Conservation (phyloP, 108 stramenopile species). For the Parmales sp. region DNA sequence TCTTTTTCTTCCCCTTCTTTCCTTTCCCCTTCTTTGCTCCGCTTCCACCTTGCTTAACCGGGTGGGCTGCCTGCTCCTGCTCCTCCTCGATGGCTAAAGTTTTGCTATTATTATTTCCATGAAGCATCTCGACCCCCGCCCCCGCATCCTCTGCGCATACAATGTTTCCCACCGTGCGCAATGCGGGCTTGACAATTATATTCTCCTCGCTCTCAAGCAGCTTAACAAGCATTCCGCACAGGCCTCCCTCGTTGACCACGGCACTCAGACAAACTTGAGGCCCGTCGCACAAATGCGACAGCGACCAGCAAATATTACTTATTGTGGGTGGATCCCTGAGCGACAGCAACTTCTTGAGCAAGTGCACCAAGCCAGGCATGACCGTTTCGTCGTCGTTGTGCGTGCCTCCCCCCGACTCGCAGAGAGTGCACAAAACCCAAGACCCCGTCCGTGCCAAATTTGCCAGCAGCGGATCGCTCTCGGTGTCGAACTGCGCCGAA, state of each 20-base stretch:
- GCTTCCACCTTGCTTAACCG: no score
- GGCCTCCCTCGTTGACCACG: constrained; percentile 62
- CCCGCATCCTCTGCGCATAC: constrained; percentile 91
- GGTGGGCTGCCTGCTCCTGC: no score
- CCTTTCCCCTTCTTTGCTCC: no score
- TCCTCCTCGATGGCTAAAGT: no score
- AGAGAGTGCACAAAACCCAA: not conserved
- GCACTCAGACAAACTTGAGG: constrained; percentile 81
- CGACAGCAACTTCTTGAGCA: constrained; percentile 61
- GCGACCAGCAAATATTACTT: constrained; percentile 86
- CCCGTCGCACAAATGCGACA: constrained; percentile 89
- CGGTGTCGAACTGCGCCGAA: no score
- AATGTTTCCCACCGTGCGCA: constrained; percentile 90
- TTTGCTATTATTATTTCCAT: no score
- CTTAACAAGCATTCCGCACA: constrained; percentile 85
- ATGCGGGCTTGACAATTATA: constrained; percentile 86
- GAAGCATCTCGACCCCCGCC: no score
- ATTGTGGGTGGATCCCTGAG: constrained; percentile 77
- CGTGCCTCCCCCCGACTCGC: constrained; percentile 28
- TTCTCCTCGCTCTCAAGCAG: constrained; percentile 70
- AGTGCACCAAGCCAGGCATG: constrained; percentile 60
- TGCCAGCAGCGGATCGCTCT: no score
- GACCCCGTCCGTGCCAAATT: no score
- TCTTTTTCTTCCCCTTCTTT: no score
- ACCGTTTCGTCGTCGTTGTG: constrained; percentile 65